A percentile compares a stretch with the other conserved stretches of the same genome.
phyloP scores from a whole-genome alignment of 805 yeast species.

The Suhomyces tanzawaensis region DNA sequence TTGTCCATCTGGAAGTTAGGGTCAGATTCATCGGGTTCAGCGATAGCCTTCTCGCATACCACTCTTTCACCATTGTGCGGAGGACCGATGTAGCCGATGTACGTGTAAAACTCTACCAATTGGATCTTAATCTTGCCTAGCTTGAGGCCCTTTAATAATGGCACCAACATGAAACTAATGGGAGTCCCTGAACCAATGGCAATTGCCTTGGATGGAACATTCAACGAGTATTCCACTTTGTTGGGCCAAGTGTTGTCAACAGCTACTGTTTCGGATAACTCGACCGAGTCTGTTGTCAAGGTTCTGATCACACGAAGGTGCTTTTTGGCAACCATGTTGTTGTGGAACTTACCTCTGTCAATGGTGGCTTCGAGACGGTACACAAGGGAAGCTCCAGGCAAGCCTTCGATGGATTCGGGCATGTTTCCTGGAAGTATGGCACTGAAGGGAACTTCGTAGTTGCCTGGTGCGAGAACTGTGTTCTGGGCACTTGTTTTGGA shows the following conservation, averaged over 20 bases:
- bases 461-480: conserved; percentile 58
- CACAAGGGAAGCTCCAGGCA: conserved; percentile 71
- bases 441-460: conserved; percentile 87
- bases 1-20: conserved; percentile 45
- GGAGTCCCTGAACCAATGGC: conserved; percentile 84
- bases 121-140: conserved; percentile 72
- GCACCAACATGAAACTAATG: conserved; percentile 68
- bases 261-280: conserved; percentile 85
- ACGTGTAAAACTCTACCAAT: conserved; percentile 65
- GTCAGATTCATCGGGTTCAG: conserved; percentile 44
- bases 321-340: conserved; percentile 61
- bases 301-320: conserved; percentile 83
- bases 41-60: conserved; percentile 47
- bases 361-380: conserved; percentile 76
- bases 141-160: conserved; percentile 74
- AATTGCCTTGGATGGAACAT: conserved; percentile 82
- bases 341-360: conserved; percentile 77
- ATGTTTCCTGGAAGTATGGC: conserved; percentile 79
- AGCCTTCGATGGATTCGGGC: conserved; percentile 87
- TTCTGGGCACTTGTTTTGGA: conserved; percentile 3
- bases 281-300: conserved; percentile 80
- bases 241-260: conserved; percentile 95
- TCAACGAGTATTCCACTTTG: conserved; percentile 85
- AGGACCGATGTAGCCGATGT: conserved; percentile 57
- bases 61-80: conserved; percentile 61